Conservation (phyloP, 768 basidiomycete genomes). For the Pulveroboletus sp. region DNA sequence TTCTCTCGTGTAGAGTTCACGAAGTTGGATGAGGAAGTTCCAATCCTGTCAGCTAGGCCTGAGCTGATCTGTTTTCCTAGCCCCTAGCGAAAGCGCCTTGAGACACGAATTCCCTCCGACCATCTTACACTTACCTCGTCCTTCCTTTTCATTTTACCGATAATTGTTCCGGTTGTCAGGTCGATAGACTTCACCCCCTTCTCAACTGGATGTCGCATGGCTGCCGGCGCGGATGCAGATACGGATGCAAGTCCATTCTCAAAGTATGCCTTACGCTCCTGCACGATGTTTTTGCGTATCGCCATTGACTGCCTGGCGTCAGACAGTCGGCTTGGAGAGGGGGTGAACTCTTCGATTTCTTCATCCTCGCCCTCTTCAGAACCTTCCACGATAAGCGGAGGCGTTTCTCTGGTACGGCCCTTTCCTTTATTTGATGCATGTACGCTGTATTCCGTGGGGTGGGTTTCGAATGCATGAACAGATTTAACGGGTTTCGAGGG, state of each 20-base stretch:
- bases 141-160: constrained; percentile 26
- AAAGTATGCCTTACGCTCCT: neutral
- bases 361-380: constrained; percentile 29
- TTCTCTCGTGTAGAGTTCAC: constrained; percentile 13
- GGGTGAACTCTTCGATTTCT: constrained; percentile 16
- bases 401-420: constrained; percentile 13
- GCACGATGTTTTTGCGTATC: constrained; percentile 23
- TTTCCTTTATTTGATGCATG: constrained; percentile 21
- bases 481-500: neutral
- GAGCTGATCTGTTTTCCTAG: neutral
- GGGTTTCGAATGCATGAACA: constrained; percentile 21
- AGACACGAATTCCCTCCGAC: neutral
- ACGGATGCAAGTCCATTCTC: constrained; percentile 1
- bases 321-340: constrained; percentile 1
- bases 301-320: neutral
- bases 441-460: constrained; percentile 9
- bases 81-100: constrained; percentile 8
- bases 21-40: constrained; percentile 29
- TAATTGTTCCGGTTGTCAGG: neutral
- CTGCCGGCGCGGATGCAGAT: constrained; percentile 6
- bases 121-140: constrained; percentile 17
- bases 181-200: constrained; percentile 3
- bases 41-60: constrained; percentile 15
- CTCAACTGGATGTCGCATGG: neutral
- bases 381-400: constrained; percentile 13